Evolutionary conservation across 768 basidiomycete genomes (phyloP).

Genomic region (Lactarius psammicola): DNA sequence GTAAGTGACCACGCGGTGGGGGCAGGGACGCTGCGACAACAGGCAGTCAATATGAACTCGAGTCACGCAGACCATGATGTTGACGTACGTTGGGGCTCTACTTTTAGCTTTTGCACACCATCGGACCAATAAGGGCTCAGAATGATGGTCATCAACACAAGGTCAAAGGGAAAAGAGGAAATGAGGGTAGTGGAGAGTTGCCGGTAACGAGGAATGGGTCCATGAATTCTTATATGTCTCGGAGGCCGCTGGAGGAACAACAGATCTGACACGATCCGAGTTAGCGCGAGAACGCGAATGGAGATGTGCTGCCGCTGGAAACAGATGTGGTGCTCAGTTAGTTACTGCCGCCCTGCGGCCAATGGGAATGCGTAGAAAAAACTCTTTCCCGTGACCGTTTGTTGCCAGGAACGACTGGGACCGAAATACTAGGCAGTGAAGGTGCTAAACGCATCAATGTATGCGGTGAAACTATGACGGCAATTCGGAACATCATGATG

Average conservation of each 20-base stretch:
- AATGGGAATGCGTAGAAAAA: neutral
- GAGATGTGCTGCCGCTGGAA: neutral
- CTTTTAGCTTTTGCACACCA: conserved; percentile 68
- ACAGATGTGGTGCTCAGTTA: neutral
- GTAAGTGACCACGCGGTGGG: conserved; percentile 58
- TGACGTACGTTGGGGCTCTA: conserved; percentile 53
- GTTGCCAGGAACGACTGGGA: conserved; percentile 14
- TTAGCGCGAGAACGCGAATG: neutral
- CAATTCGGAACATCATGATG: conserved; percentile 3
- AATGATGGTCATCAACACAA: conserved; percentile 36
- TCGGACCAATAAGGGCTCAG: conserved; percentile 72
- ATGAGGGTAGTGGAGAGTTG: neutral
- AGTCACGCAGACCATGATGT: conserved; percentile 29
- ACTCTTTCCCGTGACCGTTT: neutral
- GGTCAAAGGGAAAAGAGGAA: neutral
- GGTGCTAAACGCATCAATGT: neutral
- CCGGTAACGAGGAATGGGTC: neutral
- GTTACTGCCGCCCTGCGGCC: conserved; percentile 4
- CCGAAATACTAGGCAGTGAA: neutral
- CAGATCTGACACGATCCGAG: neutral
- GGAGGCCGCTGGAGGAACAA: neutral
- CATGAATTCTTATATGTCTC: conserved; percentile 8
- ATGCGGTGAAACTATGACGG: neutral
- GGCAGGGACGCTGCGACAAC: conserved; percentile 16
- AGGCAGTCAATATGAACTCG: neutral